These are phyloP conservation scores for Cucurbita maxima DNA, from an alignment of 306 rosid species.

Conservation along the genomic window DNA sequence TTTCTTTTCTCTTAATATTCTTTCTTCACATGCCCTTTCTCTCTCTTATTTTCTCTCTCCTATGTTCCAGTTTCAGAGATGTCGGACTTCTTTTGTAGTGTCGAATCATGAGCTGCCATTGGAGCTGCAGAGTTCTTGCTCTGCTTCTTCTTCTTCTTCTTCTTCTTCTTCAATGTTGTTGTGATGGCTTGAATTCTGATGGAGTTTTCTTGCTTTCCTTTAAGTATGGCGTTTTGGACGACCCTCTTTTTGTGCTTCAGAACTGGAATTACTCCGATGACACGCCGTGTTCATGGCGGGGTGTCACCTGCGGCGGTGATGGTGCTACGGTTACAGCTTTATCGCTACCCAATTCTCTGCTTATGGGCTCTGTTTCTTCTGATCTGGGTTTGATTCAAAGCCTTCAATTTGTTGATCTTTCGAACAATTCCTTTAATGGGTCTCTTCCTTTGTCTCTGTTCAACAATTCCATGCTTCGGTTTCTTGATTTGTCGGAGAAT, in stretches of 20 bases:
- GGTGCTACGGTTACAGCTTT: slow-evolving; percentile 25
- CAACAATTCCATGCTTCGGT: slow-evolving; percentile 33
- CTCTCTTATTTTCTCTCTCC: not conserved
- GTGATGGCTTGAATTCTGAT: slow-evolving; percentile 28
- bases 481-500: slow-evolving; percentile 48
- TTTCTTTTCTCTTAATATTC: not conserved
- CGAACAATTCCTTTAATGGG: slow-evolving; percentile 72
- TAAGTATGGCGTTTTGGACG: slow-evolving; percentile 39
- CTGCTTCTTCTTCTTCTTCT: not conserved
- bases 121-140: slow-evolving; percentile 15
- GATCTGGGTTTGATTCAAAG: slow-evolving; percentile 52
- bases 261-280: slow-evolving; percentile 44
- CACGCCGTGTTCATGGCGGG: slow-evolving; percentile 76
- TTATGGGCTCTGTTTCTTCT: slow-evolving; percentile 50
- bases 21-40: slow-evolving; percentile 32
- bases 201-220: slow-evolving; percentile 53
- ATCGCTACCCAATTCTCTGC: slow-evolving; percentile 46
- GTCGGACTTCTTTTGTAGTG: slow-evolving; percentile 16
- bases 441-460: slow-evolving; percentile 47
- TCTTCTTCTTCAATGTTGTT: slow-evolving; percentile 14
- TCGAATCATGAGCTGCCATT: slow-evolving; percentile 29
- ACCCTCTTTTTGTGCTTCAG: slow-evolving; percentile 29
- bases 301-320: slow-evolving; percentile 30
- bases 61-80: slow-evolving; percentile 11
- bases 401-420: slow-evolving; percentile 61